Conservation (phyloP, 2,329 filamentous ascomycete genomes). For the Thyridium curvatum region DNA sequence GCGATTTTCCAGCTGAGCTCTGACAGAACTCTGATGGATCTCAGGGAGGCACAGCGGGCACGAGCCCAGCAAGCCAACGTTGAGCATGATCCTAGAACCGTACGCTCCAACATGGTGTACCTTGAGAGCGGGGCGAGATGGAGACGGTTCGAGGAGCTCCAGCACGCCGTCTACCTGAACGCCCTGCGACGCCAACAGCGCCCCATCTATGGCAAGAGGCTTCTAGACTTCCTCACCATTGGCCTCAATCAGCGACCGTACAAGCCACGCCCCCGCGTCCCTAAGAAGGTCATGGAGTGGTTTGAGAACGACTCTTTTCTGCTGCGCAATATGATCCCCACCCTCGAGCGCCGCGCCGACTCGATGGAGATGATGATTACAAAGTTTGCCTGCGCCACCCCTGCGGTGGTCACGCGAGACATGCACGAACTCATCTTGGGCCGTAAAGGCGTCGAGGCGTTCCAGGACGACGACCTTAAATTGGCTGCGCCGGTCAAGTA, state of each 20-base stretch:
- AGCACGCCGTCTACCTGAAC: constrained; percentile 75
- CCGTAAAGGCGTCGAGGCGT: constrained; percentile 46
- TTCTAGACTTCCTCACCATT: constrained; percentile 70
- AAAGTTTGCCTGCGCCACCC: constrained; percentile 89
- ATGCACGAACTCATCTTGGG: constrained; percentile 64
- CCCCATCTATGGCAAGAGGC: constrained; percentile 72
- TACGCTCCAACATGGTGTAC: constrained; percentile 64
- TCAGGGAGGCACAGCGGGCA: constrained; percentile 64
- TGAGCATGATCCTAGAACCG: constrained; percentile 58
- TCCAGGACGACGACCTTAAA: constrained; percentile 50
- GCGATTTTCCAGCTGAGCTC: constrained; percentile 62
- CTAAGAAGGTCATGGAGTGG: constrained; percentile 64
- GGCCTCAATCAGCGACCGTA: constrained; percentile 52
- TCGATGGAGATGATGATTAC: constrained; percentile 69
- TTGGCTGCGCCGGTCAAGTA: constrained; percentile 50
- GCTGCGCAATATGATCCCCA: constrained; percentile 64
- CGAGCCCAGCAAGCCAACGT: constrained; percentile 58
- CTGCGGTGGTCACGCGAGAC: constrained; percentile 77
- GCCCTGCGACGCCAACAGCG: constrained; percentile 71
- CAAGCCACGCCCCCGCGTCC: constrained; percentile 53
- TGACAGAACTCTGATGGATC: constrained; percentile 60
- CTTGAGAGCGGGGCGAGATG: constrained; percentile 66
- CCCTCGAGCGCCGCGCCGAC: constrained; percentile 65
- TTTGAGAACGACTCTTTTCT: constrained; percentile 62
- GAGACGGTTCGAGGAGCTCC: constrained; percentile 69